Conservation (phyloP, 2,329 filamentous ascomycete species). For the Clonostachys rosea region DNA sequence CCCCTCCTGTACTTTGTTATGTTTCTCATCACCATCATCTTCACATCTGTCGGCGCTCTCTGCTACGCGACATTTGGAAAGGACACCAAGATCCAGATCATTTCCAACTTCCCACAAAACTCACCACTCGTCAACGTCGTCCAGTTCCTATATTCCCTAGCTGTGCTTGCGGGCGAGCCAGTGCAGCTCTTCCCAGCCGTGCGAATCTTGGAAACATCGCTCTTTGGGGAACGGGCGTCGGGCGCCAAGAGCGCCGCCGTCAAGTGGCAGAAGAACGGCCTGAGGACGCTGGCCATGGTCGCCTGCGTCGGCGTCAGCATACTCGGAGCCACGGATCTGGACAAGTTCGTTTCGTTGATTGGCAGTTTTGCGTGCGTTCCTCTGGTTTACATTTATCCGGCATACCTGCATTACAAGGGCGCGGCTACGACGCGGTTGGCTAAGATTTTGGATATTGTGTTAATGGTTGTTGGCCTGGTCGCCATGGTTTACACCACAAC, state of each 20-base stretch:
- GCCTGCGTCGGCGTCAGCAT: slow-evolving; percentile 58
- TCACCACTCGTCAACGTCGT: slow-evolving; percentile 71
- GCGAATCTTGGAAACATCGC: slow-evolving; percentile 63
- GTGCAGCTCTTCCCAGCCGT: slow-evolving; percentile 73
- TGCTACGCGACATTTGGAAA: slow-evolving; percentile 72
- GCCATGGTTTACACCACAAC: slow-evolving; percentile 70
- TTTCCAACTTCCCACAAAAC: slow-evolving; percentile 69
- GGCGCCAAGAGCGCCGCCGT: slow-evolving; percentile 60
- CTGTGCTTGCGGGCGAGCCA: slow-evolving; percentile 68
- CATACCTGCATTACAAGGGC: slow-evolving; percentile 65
- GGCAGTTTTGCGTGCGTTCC: slow-evolving; percentile 72
- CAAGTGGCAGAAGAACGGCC: slow-evolving; percentile 74
- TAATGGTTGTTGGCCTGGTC: slow-evolving; percentile 58
- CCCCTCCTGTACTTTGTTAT: slow-evolving; percentile 64
- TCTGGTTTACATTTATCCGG: slow-evolving; percentile 73
- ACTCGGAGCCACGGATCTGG: slow-evolving; percentile 62
- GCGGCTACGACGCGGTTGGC: slow-evolving; percentile 51
- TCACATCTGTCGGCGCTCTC: slow-evolving; percentile 66
- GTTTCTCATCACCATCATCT: slow-evolving; percentile 68
- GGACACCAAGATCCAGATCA: slow-evolving; percentile 66
- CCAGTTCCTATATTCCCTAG: slow-evolving; percentile 69
- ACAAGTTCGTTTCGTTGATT: slow-evolving; percentile 71
- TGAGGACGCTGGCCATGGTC: slow-evolving; percentile 52
- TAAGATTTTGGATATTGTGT: slow-evolving; percentile 54
- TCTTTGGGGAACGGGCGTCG: slow-evolving; percentile 61